phyloP scores from a whole-genome alignment of 768 basidiomycete genomes.

The Lentinula edodes region DNA sequence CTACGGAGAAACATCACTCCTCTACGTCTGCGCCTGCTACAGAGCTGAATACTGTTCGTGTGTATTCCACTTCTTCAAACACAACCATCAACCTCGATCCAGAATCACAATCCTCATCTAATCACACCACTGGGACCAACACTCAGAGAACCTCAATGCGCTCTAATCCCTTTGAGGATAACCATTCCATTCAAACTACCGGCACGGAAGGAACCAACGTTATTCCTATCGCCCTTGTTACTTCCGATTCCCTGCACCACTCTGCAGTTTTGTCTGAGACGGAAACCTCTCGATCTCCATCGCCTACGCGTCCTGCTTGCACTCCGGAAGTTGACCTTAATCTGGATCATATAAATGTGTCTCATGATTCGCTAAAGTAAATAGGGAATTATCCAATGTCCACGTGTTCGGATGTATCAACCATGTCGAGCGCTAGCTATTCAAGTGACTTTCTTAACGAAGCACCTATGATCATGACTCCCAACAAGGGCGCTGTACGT shows the following conservation, averaged over 20 bases:
- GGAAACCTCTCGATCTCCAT: conserved; percentile 31
- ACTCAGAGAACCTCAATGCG: conserved; percentile 24
- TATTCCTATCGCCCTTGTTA: conserved; percentile 79
- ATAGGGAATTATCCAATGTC: conserved; percentile 39
- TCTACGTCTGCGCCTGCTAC: conserved; percentile 16
- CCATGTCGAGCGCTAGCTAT: conserved; percentile 58
- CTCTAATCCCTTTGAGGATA: conserved; percentile 73
- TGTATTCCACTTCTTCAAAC: conserved; percentile 41
- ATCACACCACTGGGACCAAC: conserved; percentile 15
- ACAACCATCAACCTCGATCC: conserved; percentile 60
- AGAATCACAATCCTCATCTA: conserved; percentile 31
- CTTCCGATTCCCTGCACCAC: conserved; percentile 38
- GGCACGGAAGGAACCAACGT: conserved; percentile 78
- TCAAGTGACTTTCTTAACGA: conserved; percentile 78
- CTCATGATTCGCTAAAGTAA: conserved; percentile 43
- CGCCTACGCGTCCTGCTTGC: conserved; percentile 50
- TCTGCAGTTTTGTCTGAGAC: conserved; percentile 18
- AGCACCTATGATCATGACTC: conserved; percentile 76
- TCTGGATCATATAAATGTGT: conserved; percentile 57
- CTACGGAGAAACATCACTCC: conserved; percentile 53
- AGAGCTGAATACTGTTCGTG: conserved; percentile 38
- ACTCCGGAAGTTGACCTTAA: conserved; percentile 59
- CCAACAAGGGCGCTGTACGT: conserved; percentile 55
- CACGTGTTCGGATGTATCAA: conserved; percentile 49
- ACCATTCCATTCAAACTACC: conserved; percentile 78